Percentiles rank a stretch among this genome's conserved stretches.
phyloP scores from a whole-genome alignment of 495 filamentous ascomycete genomes.

The Xylaria venustula region DNA sequence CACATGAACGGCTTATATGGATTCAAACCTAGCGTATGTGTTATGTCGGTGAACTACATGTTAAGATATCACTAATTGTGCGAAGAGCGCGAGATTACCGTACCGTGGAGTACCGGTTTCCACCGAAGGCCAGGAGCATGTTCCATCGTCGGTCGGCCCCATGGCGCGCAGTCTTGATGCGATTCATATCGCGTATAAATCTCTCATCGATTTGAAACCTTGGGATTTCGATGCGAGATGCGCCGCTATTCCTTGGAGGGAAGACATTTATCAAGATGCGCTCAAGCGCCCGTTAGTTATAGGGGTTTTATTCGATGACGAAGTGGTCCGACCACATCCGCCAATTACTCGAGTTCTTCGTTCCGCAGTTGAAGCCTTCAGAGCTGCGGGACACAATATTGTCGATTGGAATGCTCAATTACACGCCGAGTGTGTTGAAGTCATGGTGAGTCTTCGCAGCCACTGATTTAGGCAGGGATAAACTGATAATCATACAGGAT shows the following conservation, averaged over 20 bases:
- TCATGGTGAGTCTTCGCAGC: slow-evolving; percentile 40
- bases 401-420: slow-evolving; percentile 65
- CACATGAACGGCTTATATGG: slow-evolving; percentile 83
- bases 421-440: slow-evolving; percentile 55
- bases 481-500: slow-evolving; percentile 31
- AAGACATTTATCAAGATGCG: slow-evolving; percentile 49
- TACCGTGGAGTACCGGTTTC: slow-evolving; percentile 46
- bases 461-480: not conserved
- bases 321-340: slow-evolving; percentile 74
- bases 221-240: slow-evolving; percentile 77
- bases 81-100: slow-evolving; percentile 50
- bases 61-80: not conserved
- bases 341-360: slow-evolving; percentile 72
- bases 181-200: slow-evolving; percentile 70
- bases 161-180: slow-evolving; percentile 77
- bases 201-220: slow-evolving; percentile 70
- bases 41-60: not conserved
- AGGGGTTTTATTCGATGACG: slow-evolving; percentile 69
- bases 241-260: slow-evolving; percentile 71
- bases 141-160: slow-evolving; percentile 76
- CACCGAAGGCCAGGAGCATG: slow-evolving; percentile 71
- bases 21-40: slow-evolving; percentile 57
- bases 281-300: slow-evolving; percentile 58
- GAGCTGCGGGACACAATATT: slow-evolving; percentile 65
- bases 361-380: slow-evolving; percentile 59